Evolutionary conservation across 2,329 filamentous ascomycete species (phyloP), one percentile per base, ranked within the genome.

Genomic region (Claviceps sp.): DNA sequence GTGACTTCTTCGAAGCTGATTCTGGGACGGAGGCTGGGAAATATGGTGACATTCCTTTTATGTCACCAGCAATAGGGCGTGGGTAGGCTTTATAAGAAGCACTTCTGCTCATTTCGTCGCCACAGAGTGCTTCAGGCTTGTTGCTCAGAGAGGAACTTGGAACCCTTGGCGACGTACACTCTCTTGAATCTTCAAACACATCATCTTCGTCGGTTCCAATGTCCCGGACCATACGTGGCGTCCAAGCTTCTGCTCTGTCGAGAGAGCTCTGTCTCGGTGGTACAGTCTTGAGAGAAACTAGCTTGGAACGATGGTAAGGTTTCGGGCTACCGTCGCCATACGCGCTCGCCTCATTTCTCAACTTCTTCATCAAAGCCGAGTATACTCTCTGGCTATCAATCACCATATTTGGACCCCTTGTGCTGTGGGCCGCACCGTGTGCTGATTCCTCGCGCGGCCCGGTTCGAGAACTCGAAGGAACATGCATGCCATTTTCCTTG

Each of bases 351-450:
- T 67, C 69, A 11, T 73, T 70, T 9, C 71, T 64, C 43, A 80
- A 63, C 37, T 72, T 70, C 55, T 77, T 77, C 66, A 85, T 78
- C n/a, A 86, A 66, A 1, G 81, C 82, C 5, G 78, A 79, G 59
- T 82, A 85, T 3, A 85, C 72, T 38, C 76, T 72, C 41, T 80
- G 72, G 54, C 77, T 81, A 52, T 82, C 73, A 24, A 79, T 67
- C 0, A 67, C 49, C 44, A 47, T 13, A 3, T 38, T 58, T 50
- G 58, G 61, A 7, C 13, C 46, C 41, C 14, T 46, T 6, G 58
- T 56, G 52, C 58, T 38, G 59, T 52, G 51, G 5, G 14, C 36
- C 9, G 34, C 45, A 37, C n/a, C 18, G 11, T 49, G 36, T 26
- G 14, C 16, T 20, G 26, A 6, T 14, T 48, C 40, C 5, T 48